Base-by-base conservation (phyloP, 2,329 filamentous ascomycete species). In the Colletotrichum abscissum region DNA sequence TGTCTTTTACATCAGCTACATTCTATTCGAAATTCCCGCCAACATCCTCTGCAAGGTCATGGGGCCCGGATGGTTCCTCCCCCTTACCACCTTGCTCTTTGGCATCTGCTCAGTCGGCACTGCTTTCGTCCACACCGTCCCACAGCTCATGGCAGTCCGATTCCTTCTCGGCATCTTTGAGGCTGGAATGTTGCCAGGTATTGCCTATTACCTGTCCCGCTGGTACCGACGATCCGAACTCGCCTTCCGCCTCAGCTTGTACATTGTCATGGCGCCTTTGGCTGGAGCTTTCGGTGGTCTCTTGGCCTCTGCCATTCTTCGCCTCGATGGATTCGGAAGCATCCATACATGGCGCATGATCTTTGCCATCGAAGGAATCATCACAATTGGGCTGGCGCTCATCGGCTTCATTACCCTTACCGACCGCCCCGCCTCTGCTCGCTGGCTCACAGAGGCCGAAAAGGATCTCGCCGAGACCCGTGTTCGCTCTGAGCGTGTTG, bases 281-380 rank as follows among this genome's bases (percentile, higher is more conserved):
- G 91, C 91, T 0, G 91, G 91, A 6, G 91, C 91, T 0, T 92
- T 93, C 71, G 91, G 92, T 1, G 92, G 92, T 0, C 85, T 94
- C 0, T 81, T 94, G 1, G 88, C 87, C 0, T 90, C 86, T 0
- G 92, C 83, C 0, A 93, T 94, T 60, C 82, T 93, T 9, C 89
- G 84, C 0, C 85, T 94, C 6, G 81, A 87, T 28, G 79, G 84
- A 59, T 88, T 93, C 67, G 92, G 91, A 7, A 79, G 83, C 4
- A 81, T 93, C 0, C 83, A 82, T 28, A 82, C 81, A 5, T 94
- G 92, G 92, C 84, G 91, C 8, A 93, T 93, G 91, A 92, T 94
- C 64, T 94, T 94, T 67, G 88, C 87, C 4, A 90, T 94, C n/a
- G 92, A 94, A 78, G 92, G 92, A 24, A 89, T 93, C 76, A 88